phyloP scores from a whole-genome alignment of 441 rosid species.

The Melianthus villosus region DNA sequence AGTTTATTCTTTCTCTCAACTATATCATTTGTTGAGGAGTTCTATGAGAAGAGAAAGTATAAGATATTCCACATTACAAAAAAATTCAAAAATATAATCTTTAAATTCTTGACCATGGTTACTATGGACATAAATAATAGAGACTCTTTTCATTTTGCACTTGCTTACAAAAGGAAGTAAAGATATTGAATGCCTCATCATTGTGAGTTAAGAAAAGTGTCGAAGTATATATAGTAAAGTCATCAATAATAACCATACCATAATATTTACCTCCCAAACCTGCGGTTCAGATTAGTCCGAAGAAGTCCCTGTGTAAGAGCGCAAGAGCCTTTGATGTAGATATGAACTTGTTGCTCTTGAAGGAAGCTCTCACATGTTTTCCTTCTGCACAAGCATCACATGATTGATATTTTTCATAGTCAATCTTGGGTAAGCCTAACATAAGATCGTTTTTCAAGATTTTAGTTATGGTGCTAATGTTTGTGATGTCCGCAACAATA shows the following conservation, averaged over 20 bases:
- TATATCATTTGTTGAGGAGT: no score
- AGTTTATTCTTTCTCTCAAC: neutral
- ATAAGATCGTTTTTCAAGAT: no score
- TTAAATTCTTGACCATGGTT: neutral
- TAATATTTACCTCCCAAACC: neutral
- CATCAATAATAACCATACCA: neutral
- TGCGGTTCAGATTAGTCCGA: neutral
- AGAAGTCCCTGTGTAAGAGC: no score
- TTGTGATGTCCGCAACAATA: no score
- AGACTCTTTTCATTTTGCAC: neutral
- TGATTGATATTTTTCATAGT: no score
- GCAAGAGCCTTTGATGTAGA: no score
- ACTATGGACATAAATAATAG: neutral
- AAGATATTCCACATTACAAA: neutral
- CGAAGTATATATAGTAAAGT: neutral
- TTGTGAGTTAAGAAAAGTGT: neutral
- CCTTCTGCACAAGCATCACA: no score
- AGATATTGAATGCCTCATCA: neutral
- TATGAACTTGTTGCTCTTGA: no score
- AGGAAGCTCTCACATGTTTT: no score
- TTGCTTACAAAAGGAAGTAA: neutral
- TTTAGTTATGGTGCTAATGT: no score
- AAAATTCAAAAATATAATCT: neutral
- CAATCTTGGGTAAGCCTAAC: no score
- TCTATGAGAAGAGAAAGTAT: neutral